Conservation (phyloP, 139 green algal species). For the Yamagishiella unicocca region DNA sequence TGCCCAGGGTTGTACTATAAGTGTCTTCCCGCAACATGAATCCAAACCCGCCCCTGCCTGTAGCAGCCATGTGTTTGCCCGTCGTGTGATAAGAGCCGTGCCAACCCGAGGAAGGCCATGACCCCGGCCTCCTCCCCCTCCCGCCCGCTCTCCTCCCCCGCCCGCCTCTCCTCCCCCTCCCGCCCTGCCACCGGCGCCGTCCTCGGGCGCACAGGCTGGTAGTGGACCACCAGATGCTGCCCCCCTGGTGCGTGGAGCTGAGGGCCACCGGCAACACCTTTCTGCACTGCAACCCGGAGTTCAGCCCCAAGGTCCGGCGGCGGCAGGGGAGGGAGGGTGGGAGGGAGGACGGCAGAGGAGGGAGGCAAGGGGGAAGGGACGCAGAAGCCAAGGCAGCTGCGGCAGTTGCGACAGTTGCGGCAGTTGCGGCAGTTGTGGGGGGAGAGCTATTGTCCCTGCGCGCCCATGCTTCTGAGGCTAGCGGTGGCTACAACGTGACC, state of each 20-base stretch:
- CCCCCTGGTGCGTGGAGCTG: slow-evolving; percentile 44
- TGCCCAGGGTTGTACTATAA: no score
- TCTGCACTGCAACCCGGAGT: slow-evolving; percentile 64
- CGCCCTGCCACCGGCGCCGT: background rate
- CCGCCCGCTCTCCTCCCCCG: background rate
- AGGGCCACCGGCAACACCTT: slow-evolving; percentile 71
- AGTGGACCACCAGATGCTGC: slow-evolving; percentile 56
- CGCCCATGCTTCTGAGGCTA: no score
- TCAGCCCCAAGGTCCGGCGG: slow-evolving; percentile 56
- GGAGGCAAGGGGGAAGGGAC: background rate
- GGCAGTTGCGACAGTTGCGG: no score
- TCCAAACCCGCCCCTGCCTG: no score
- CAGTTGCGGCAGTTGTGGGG: no score
- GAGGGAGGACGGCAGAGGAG: background rate
- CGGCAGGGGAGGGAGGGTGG: background rate
- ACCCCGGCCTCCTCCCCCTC: background rate
- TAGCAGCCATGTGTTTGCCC: no score
- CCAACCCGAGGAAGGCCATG: no score
- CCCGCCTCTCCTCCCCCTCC: background rate
- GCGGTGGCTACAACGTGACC: no score
- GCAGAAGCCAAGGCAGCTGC: no score
- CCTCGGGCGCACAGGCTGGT: slow-evolving; percentile 53
- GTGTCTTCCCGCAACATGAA: no score
- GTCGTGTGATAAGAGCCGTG: no score
- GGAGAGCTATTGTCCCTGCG: no score